A percentile compares a stretch with the other conserved stretches of the same genome.
Conservation (phyloP, 2,329 filamentous ascomycete genomes). For the Colletotrichum aenigma region DNA sequence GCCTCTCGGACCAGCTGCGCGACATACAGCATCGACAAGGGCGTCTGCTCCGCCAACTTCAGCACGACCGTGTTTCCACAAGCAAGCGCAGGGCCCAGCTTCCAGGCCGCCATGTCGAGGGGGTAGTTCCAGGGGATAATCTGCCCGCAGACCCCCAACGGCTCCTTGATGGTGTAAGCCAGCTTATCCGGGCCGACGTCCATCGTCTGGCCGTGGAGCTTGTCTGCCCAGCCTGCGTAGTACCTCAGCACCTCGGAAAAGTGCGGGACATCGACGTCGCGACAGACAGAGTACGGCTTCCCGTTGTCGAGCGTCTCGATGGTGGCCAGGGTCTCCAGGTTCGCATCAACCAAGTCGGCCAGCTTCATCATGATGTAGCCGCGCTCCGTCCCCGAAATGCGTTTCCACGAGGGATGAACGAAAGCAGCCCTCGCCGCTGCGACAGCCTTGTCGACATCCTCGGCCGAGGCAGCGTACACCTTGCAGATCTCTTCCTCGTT, state of each 20-base stretch:
- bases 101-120: conserved; percentile 77
- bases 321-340: conserved; percentile 55
- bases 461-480: conserved; percentile 69
- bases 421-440: conserved; percentile 72
- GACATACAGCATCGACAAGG: conserved; percentile 64
- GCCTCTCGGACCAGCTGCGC: conserved; percentile 69
- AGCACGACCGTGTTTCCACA: conserved; percentile 64
- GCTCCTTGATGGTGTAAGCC: conserved; percentile 78
- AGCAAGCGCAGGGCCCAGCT: conserved; percentile 61
- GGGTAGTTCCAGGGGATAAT: conserved; percentile 88
- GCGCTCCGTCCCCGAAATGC: conserved; percentile 70
- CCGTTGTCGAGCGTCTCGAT: conserved; percentile 82
- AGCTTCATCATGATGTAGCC: conserved; percentile 73
- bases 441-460: conserved; percentile 74
- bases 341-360: conserved; percentile 69
- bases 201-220: conserved; percentile 80
- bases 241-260: conserved; percentile 64
- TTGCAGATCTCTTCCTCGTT: conserved; percentile 71
- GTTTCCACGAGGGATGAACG: conserved; percentile 69
- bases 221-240: conserved; percentile 82
- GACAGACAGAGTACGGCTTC: conserved; percentile 71
- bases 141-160: conserved; percentile 76
- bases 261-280: conserved; percentile 65
- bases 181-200: conserved; percentile 73
- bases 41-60: conserved; percentile 66